Evolutionary conservation across 2,329 filamentous ascomycete species (phyloP).

Genomic region (Xylaria sp.): DNA sequence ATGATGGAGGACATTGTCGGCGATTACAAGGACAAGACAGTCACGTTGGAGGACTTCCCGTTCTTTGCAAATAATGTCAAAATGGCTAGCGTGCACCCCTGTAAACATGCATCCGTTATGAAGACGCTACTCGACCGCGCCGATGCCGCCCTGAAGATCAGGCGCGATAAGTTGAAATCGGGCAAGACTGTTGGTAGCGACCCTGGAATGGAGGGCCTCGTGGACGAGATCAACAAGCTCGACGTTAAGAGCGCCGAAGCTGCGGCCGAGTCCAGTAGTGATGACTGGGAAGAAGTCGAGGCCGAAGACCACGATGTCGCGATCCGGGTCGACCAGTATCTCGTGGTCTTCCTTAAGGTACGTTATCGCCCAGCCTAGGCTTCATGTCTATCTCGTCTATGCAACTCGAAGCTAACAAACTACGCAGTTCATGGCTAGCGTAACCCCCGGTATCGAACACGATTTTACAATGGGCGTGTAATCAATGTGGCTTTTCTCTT

Average conservation of each 20-base stretch:
- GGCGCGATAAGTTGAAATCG: constrained; percentile 81
- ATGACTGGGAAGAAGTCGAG: constrained; percentile 76
- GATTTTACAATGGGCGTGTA: constrained; percentile 97
- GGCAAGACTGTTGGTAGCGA: constrained; percentile 63
- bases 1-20: constrained; percentile 99
- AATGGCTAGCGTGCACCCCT: constrained; percentile 97
- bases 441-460: constrained; percentile 96
- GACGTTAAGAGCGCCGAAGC: constrained; percentile 65
- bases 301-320: constrained; percentile 78
- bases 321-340: constrained; percentile 88
- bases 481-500: constrained; percentile 40
- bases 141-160: constrained; percentile 89
- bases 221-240: constrained; percentile 79
- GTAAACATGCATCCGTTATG: constrained; percentile 98
- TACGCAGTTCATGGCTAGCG: constrained; percentile 78
- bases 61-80: constrained; percentile 93
- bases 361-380: constrained; percentile 41
- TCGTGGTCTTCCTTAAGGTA: constrained; percentile 88
- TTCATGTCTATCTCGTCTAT: background rate
- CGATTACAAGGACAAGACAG: constrained; percentile 98
- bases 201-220: constrained; percentile 82
- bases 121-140: constrained; percentile 96
- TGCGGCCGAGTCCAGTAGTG: constrained; percentile 61
- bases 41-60: constrained; percentile 96
- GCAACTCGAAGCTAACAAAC: constrained; percentile 43